These are phyloP conservation scores for Sphaerulina musiva DNA, from an alignment of 2,329 filamentous ascomycete species.

Conservation along the genomic window DNA sequence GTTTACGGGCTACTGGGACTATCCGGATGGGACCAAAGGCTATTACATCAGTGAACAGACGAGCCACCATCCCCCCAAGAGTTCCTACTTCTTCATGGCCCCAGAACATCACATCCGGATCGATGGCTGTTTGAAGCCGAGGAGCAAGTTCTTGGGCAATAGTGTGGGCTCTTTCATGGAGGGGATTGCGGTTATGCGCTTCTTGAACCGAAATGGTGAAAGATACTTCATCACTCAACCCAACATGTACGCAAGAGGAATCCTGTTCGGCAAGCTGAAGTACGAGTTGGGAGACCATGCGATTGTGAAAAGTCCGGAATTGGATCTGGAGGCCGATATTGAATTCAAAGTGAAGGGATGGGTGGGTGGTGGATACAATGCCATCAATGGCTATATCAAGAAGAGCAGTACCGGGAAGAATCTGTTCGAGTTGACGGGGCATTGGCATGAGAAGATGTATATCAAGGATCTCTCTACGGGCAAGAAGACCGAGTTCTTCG, in stretches of 20 bases:
- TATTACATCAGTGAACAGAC: constrained; percentile 98
- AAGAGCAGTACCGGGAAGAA: constrained; percentile 79
- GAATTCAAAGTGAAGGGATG: constrained; percentile 99
- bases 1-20: constrained; percentile 91
- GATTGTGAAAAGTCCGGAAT: constrained; percentile 82
- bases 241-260: constrained; percentile 97
- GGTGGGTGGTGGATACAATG: constrained; percentile 93
- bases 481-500: constrained; percentile 82
- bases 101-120: constrained; percentile 91
- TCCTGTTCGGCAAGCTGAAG: constrained; percentile 98
- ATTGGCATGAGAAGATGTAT: constrained; percentile 93
- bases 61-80: constrained; percentile 96
- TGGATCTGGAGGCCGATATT: constrained; percentile 78
- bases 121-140: constrained; percentile 88
- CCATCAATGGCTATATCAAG: constrained; percentile 85
- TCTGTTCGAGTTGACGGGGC: constrained; percentile 83
- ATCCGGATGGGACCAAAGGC: constrained; percentile 68
- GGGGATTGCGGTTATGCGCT: constrained; percentile 76
- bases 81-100: constrained; percentile 97
- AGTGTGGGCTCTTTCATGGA: constrained; percentile 98
- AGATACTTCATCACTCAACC: constrained; percentile 92
- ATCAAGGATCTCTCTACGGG: constrained; percentile 80
- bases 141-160: constrained; percentile 92
- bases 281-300: constrained; percentile 97
- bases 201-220: constrained; percentile 73